Base-by-base conservation (phyloP, 1,284 basidiomycete genomes). In the Malassezia dermatis region DNA sequence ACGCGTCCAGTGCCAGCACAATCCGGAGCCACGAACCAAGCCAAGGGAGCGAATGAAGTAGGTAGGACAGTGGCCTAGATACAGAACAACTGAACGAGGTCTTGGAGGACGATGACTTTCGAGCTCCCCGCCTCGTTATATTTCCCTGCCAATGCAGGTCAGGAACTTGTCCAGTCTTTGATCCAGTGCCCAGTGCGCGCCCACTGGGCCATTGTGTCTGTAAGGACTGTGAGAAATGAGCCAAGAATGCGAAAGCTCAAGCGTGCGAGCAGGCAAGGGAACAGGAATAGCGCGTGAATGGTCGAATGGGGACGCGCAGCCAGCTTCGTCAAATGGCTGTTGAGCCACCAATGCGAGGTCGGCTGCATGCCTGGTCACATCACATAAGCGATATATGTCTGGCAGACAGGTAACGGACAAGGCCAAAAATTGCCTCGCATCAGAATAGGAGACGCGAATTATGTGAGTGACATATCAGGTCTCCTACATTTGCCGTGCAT, bases 161-260 rank as follows among this genome's bases (percentile, higher is more conserved):
- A 21, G 19, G 37, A 39, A 39, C 37, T 39, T 11, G 37, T 39
- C 19, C 19, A 19, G 19, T 15, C 37, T 19, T 39, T 19, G 19
- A 10, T 12, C 37, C 37, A 8, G 37, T 39, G 37, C 37, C 37
- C 37, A 21, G 37, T 39, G 37, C 37, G 37, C 37, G 19, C 37
- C 37, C 8, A 15, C 11, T 21, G 19, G 37, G 37, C n/a, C 11
- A 21, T 19, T 19, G 37, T 6, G 37, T 8, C 44, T 46, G 44
- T 46, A 46, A 46, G 44, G 44, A 46, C 30, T 32, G 44, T 10
- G 24, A 46, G 27, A 31, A 32, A 31, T 30, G 44, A 26, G 21
- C 26, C 19, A 48, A 48, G 46, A 48, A 48, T 39, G 46, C 46
- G 23, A 12, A 48, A 21, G 46, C 46, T 48, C 23, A 48, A 28